Evolutionary conservation across 2,329 filamentous ascomycete genomes (phyloP), one percentile per base, ranked within the genome.

Genomic region (Coleophoma eucalyptorum): DNA sequence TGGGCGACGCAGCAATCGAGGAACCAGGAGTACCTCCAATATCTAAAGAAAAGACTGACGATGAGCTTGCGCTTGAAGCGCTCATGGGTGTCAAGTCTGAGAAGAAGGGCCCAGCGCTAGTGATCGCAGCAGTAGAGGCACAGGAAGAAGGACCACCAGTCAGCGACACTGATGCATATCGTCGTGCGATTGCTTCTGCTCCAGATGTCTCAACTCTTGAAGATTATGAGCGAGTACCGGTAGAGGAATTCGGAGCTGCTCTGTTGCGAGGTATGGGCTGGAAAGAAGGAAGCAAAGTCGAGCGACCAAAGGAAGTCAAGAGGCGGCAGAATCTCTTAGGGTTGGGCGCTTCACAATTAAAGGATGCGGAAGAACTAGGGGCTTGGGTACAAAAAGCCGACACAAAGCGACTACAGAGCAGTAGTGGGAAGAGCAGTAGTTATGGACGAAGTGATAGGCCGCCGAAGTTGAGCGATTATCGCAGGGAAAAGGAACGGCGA

Each of bases 261-360:
- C 77, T 97, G 56, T 77, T 99, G 34, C 84, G 92, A 32, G 91
- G 92, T 10, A 97, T 97, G 89, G 94, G 94, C 8, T 97, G 93
- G 92, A 91, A 97, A 74, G 86, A 71, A 68, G 63, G 55, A 80
- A 83, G 49, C 73, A 77, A 54, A 71, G 75, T 43, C 78, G 76
- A 76, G 70, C 43, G 67, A 72, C 5, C 84, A 34, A 85, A 82
- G 55, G 73, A 84, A 16, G 76, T 84, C 13, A 86, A 87, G 64
- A 79, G 84, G 47, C 81, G 92, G 46, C 86, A 90, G 15, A 90
- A 90, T 52, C 79, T 95, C 50, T 75, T 97, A 10, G 94, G 94
- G 0, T 86, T 97, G 7, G 94, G 93, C 3, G 92, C 92, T 11
- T 96, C 93, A 64, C 84, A 90, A 62, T 78, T 90, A 15, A 83